Evolutionary conservation across 306 rosid species (phyloP), one percentile per base, ranked within the genome.

Genomic region (Hippophae tibetana): DNA sequence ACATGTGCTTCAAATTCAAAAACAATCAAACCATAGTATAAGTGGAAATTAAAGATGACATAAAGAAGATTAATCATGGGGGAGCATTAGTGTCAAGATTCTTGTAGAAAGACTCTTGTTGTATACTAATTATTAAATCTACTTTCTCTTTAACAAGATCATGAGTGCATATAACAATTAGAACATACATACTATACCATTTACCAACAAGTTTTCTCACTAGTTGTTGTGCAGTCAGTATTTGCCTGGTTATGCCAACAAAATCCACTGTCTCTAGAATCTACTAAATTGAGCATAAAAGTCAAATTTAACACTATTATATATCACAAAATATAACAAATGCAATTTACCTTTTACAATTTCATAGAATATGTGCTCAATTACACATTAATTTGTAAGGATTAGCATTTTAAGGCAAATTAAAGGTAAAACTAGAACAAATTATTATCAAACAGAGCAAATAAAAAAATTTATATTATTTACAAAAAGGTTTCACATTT

Each of bases 181-280:
- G 80, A 18, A 69, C 68, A 57, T 18, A 18, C 23, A 84, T 81
- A 84, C 80, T 72, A 74, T 70, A 75, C 77, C 72, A 66, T 56
- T 68, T 68, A 66, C 72, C 38, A 73, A 61, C 59, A 64, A 50
- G 48, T 74, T 79, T 69, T 63, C 61, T 60, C 72, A 72, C 69
- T 50, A 78, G 93, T 81, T 83, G 95, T 86, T 90, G 69, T 77
- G 96, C 69, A 81, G 87, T 87, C 98, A 83, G 82, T 83, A 79
- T 76, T 18, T 86, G 84, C 81, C 81, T 61, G 69, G 54, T 80
- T 69, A 68, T 84, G 89, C 92, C 92, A 95, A 87, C 98, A 85
- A 71, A 79, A 79, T 73, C 81, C 73, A 71, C 78, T 69, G 79
- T 60, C 72, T 11, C 38, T 31, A 2, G 38, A 2, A 2, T 31